A percentile compares a stretch with the other conserved stretches of the same genome.
phyloP scores from a whole-genome alignment of 805 yeast species.

The Nakazawaea ishiwadae region DNA sequence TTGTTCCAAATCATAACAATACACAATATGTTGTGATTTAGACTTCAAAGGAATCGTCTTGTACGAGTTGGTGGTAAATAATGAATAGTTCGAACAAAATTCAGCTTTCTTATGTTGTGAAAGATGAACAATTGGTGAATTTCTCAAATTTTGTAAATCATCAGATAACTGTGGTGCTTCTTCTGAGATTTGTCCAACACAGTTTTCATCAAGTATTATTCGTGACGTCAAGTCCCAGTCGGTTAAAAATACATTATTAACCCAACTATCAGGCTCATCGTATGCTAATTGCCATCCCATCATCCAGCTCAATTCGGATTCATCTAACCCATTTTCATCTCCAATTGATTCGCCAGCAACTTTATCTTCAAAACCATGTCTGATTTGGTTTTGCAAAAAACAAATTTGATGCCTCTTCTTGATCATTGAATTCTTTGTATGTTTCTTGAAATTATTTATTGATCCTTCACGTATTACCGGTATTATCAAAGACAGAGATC shows the following conservation, averaged over 20 bases:
- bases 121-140: background rate
- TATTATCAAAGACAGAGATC: conserved; percentile 3
- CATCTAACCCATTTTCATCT: background rate
- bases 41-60: conserved; percentile 22
- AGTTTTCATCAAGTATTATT: conserved; percentile 4
- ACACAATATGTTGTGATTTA: conserved; percentile 23
- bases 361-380: too few species aligned
- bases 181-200: background rate
- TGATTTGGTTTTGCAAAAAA: conserved; percentile 7
- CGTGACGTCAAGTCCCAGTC: background rate
- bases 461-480: background rate
- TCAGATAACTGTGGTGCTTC: background rate
- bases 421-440: background rate
- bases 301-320: conserved; percentile 6
- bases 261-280: conserved; percentile 7
- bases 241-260: conserved; percentile 7
- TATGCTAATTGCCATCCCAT: conserved; percentile 6
- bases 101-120: background rate
- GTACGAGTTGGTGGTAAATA: conserved; percentile 24
- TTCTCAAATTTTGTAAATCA: background rate
- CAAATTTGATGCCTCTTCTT: conserved; percentile 3
- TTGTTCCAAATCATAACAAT: conserved; percentile 23
- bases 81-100: conserved; percentile 23
- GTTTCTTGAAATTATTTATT: background rate
- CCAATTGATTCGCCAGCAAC: too few species aligned